These are phyloP conservation scores for Elasticomyces elasticus DNA, from an alignment of 495 filamentous ascomycete species.

Conservation along the genomic window DNA sequence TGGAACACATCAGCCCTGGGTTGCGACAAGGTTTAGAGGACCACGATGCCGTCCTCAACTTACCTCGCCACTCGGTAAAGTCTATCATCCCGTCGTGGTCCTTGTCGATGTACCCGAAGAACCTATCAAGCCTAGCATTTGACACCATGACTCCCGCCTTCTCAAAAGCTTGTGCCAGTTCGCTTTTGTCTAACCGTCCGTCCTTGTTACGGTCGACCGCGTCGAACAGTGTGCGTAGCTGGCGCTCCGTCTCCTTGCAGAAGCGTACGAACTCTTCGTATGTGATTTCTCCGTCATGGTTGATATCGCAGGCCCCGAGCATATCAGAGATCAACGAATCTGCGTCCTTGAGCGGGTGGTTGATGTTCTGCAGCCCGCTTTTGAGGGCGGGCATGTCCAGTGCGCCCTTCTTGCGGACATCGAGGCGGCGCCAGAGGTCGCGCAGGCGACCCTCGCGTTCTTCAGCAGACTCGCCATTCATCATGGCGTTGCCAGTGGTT, in stretches of 20 bases:
- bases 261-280: slow-evolving; percentile 86
- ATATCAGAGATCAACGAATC: slow-evolving; percentile 74
- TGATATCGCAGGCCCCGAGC: slow-evolving; percentile 69
- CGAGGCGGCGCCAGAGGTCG: slow-evolving; percentile 69
- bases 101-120: slow-evolving; percentile 81
- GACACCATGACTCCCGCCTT: slow-evolving; percentile 71
- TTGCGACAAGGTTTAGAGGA: neutral
- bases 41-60: neutral
- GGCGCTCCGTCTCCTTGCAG: slow-evolving; percentile 72
- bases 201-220: slow-evolving; percentile 79
- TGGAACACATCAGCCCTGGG: neutral
- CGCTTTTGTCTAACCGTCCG: slow-evolving; percentile 77
- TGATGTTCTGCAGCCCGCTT: slow-evolving; percentile 74
- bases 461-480: slow-evolving; percentile 40
- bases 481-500: slow-evolving; percentile 15
- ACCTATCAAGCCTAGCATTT: slow-evolving; percentile 63
- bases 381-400: slow-evolving; percentile 75
- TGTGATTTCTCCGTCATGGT: slow-evolving; percentile 79
- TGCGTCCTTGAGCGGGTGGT: slow-evolving; percentile 94
- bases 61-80: slow-evolving; percentile 80
- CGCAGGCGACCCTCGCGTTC: slow-evolving; percentile 67
- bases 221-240: slow-evolving; percentile 71
- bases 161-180: slow-evolving; percentile 68
- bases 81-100: slow-evolving; percentile 82
- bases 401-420: slow-evolving; percentile 62